A percentile compares a stretch with the other conserved stretches of the same genome.
Evolutionary conservation across 192 early-diverging fungal species (phyloP).

Genomic region (Diversispora epigaea): DNA sequence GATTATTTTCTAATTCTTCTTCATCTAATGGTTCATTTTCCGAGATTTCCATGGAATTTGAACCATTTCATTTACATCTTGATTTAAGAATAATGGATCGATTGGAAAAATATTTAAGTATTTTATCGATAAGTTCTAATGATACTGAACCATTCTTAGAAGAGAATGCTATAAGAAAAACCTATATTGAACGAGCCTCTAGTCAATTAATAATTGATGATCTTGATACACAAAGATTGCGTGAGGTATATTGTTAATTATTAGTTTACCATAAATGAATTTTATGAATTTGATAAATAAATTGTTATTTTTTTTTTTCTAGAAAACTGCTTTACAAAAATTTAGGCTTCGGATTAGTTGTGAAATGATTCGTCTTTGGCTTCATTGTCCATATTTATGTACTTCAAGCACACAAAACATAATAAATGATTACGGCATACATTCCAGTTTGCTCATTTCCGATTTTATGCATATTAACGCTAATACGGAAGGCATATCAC

Average conservation of each 20-base stretch:
- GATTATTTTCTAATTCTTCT: not conserved
- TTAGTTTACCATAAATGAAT: not conserved
- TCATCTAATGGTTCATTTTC: slow-evolving; percentile 4
- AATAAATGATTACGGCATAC: slow-evolving; percentile 8
- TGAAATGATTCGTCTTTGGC: slow-evolving; percentile 15
- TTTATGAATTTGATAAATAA: not conserved
- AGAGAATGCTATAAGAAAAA: not conserved
- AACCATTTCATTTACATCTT: slow-evolving; percentile 49
- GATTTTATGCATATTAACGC: slow-evolving; percentile 22
- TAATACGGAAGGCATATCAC: not conserved
- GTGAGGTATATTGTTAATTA: slow-evolving; percentile 31
- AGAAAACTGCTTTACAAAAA: not conserved
- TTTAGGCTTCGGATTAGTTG: not conserved
- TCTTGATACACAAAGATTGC: slow-evolving; percentile 25
- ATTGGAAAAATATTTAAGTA: slow-evolving; percentile 45
- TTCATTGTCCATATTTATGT: slow-evolving; percentile 26
- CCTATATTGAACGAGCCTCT: not conserved
- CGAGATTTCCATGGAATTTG: slow-evolving; percentile 47
- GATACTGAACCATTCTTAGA: not conserved
- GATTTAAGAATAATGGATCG: slow-evolving; percentile 48
- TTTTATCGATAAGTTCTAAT: slow-evolving; percentile 32
- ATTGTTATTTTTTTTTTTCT: slow-evolving; percentile 1
- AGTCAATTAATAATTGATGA: slow-evolving; percentile 43
- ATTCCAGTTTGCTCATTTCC: slow-evolving; percentile 6
- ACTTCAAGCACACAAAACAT: not conserved